Evolutionary conservation across 495 filamentous ascomycete species (phyloP).

Genomic region (Penicillium soppii): DNA sequence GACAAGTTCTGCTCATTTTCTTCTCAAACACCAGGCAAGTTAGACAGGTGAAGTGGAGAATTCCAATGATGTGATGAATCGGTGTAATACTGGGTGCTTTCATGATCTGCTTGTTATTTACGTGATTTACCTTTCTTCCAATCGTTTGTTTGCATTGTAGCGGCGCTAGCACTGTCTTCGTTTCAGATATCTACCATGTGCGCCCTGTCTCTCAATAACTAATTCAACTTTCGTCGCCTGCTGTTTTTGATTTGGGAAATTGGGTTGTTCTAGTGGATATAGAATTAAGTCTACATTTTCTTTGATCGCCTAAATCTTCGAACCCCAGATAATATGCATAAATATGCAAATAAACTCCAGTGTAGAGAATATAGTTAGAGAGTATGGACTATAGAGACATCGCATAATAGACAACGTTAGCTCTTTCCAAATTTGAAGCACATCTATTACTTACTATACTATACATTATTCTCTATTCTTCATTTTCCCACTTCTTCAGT

Average conservation of each 20-base stretch:
- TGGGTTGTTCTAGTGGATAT: background rate
- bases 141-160: conserved; percentile 40
- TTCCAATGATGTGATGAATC: conserved; percentile 20
- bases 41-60: conserved; percentile 32
- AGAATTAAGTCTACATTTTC: background rate
- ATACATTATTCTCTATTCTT: too few relatives aligned
- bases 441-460: too few relatives aligned
- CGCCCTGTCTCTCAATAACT: background rate
- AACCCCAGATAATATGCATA: too few relatives aligned
- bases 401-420: too few relatives aligned
- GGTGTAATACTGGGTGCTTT: conserved; percentile 19
- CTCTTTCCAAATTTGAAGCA: too few relatives aligned
- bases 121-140: conserved; percentile 1
- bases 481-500: too few relatives aligned
- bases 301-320: too few relatives aligned
- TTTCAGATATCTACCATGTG: conserved; percentile 11
- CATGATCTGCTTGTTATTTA: conserved; percentile 15
- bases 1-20: conserved; percentile 87
- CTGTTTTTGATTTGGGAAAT: background rate
- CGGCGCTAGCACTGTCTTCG: conserved; percentile 25
- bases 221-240: background rate
- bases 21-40: conserved; percentile 54
- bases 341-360: too few relatives aligned
- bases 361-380: too few relatives aligned
- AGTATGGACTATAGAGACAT: too few relatives aligned